Conservation (phyloP, 2,329 filamentous ascomycete genomes). For the Phialocephala subalpina region DNA sequence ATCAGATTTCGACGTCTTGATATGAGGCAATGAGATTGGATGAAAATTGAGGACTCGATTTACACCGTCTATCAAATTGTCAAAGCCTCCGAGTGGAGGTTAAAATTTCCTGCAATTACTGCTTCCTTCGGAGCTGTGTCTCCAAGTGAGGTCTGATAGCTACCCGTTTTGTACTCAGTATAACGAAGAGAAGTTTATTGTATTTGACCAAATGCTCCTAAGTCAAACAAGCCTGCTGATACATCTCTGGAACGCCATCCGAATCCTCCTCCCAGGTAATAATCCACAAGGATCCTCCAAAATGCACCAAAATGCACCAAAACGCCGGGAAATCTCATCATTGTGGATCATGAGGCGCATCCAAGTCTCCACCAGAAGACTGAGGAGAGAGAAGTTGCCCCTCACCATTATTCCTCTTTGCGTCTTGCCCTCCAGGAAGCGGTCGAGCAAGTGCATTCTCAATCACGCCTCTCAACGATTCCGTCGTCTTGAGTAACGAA, state of each 20-base stretch:
- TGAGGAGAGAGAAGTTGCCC: slow-evolving; percentile 16
- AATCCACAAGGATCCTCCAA: not conserved
- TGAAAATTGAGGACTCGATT: no score
- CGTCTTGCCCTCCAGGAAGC: slow-evolving; percentile 7
- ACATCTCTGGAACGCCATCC: not conserved
- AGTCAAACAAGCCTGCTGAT: not conserved
- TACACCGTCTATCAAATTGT: no score
- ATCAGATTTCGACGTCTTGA: no score
- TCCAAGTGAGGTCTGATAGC: not conserved
- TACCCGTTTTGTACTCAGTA: not conserved
- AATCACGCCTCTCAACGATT: slow-evolving; percentile 18
- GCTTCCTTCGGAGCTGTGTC: no score
- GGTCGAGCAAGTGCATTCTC: slow-evolving; percentile 13
- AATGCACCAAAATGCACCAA: not conserved
- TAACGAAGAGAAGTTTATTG: not conserved
- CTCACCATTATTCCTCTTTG: slow-evolving; percentile 5
- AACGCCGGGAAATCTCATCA: not conserved
- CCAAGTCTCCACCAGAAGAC: slow-evolving; percentile 12
- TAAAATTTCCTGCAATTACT: no score
- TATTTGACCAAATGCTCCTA: not conserved
- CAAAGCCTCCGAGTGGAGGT: no score
- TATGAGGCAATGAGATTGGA: no score
- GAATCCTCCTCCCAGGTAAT: not conserved
- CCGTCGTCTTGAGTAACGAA: slow-evolving; percentile 17
- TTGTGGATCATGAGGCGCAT: slow-evolving; percentile 6